phyloP scores from a whole-genome alignment of 495 filamentous ascomycete genomes.

The Penicillium salamii region DNA sequence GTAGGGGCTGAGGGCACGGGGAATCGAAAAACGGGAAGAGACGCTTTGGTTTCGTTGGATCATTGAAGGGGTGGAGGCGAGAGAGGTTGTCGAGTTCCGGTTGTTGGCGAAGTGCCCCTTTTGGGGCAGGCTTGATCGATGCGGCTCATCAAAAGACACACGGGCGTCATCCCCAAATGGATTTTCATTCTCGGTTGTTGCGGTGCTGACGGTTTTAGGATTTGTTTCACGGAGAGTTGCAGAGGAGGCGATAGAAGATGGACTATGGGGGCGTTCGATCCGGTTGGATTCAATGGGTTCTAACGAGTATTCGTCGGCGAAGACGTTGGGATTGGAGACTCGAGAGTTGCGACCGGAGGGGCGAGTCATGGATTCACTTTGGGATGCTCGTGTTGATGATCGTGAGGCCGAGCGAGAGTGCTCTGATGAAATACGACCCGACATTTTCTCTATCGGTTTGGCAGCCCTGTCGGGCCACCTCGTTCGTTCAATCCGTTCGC shows the following conservation, averaged over 20 bases:
- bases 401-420: constrained; percentile 41
- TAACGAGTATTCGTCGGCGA: constrained; percentile 53
- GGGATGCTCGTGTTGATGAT: constrained; percentile 32
- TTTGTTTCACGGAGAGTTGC: constrained; percentile 32
- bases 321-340: constrained; percentile 48
- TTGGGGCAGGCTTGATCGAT: constrained; percentile 40
- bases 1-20: constrained; percentile 51
- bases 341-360: constrained; percentile 36
- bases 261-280: constrained; percentile 31
- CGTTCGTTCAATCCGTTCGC: constrained; percentile 26
- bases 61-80: constrained; percentile 29
- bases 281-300: constrained; percentile 40
- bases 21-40: constrained; percentile 42
- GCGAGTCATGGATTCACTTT: constrained; percentile 34
- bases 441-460: constrained; percentile 38
- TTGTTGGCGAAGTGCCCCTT: constrained; percentile 36
- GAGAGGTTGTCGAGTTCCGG: constrained; percentile 34
- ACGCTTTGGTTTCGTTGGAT: constrained; percentile 41
- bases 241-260: constrained; percentile 36
- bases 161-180: constrained; percentile 44
- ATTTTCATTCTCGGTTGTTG: constrained; percentile 33
- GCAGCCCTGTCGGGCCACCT: constrained; percentile 47
- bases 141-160: constrained; percentile 35
- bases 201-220: constrained; percentile 23
- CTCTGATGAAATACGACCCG: constrained; percentile 42